phyloP scores from a whole-genome alignment of 2,329 filamentous ascomycete genomes.

The Aspergillus quadricinctus region DNA sequence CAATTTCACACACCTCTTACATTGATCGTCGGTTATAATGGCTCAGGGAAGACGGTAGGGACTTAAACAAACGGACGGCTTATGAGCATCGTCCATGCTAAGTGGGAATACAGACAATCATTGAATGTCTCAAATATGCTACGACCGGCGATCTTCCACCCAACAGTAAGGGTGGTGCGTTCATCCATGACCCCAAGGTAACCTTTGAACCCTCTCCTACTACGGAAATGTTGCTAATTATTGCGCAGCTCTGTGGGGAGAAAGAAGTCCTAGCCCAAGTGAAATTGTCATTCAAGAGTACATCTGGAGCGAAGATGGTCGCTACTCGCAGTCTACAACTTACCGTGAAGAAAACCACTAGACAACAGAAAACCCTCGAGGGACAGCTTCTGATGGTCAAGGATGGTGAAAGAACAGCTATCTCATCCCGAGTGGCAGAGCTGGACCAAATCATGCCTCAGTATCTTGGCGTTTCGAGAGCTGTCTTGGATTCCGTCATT shows the following conservation, averaged over 20 bases:
- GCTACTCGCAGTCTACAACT: slow-evolving; percentile 80
- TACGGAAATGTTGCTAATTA: slow-evolving; percentile 4
- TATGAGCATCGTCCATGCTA: slow-evolving; percentile 1
- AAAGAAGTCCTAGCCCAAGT: slow-evolving; percentile 89
- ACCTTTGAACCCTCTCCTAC: background rate
- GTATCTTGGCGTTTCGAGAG: slow-evolving; percentile 81
- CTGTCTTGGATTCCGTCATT: slow-evolving; percentile 89
- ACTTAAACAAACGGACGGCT: background rate
- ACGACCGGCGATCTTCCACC: slow-evolving; percentile 91
- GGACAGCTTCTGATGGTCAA: slow-evolving; percentile 70
- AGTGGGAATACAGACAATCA: slow-evolving; percentile 64
- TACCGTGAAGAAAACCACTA: slow-evolving; percentile 74
- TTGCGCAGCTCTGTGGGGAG: slow-evolving; percentile 64
- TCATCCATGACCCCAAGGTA: slow-evolving; percentile 94
- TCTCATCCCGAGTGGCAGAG: slow-evolving; percentile 76
- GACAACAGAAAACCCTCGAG: slow-evolving; percentile 79
- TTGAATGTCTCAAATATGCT: slow-evolving; percentile 97
- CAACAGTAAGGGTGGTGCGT: slow-evolving; percentile 83
- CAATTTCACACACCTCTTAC: slow-evolving; percentile 87
- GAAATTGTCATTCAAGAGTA: slow-evolving; percentile 79
- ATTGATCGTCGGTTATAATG: slow-evolving; percentile 94
- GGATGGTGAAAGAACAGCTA: slow-evolving; percentile 71
- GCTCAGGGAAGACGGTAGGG: slow-evolving; percentile 82
- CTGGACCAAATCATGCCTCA: slow-evolving; percentile 80
- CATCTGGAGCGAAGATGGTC: slow-evolving; percentile 73